Conservation (phyloP, 805 yeast genomes). For the Hanseniaspora thailandica region DNA sequence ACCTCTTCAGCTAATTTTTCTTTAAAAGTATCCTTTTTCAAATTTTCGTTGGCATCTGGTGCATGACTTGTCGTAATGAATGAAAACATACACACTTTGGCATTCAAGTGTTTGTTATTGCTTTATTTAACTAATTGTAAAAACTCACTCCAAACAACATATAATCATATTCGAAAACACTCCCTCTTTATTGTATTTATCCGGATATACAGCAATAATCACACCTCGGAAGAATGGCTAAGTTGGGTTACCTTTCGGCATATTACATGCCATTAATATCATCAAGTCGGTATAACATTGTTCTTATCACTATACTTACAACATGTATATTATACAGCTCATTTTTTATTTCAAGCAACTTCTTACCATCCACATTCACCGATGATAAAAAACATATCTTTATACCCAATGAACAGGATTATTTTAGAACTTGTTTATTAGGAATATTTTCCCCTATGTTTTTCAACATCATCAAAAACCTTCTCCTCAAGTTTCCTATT, state of each 20-base stretch:
- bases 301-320: conserved; percentile 16
- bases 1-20: too few species aligned
- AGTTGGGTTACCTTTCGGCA: conserved; percentile 25
- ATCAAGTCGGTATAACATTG: conserved; percentile 24
- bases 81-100: too few species aligned
- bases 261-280: conserved; percentile 29
- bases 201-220: not conserved
- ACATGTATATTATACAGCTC: conserved; percentile 18
- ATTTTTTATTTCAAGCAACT: conserved; percentile 20
- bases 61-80: too few species aligned
- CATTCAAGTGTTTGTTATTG: too few species aligned
- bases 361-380: conserved; percentile 21
- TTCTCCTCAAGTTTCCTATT: conserved; percentile 24
- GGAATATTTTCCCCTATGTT: conserved; percentile 30
- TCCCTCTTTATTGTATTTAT: too few species aligned
- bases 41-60: too few species aligned
- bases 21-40: too few species aligned
- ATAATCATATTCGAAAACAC: too few species aligned
- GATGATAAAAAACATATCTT: conserved; percentile 20
- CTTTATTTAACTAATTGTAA: too few species aligned
- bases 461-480: conserved; percentile 25
- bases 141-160: too few species aligned
- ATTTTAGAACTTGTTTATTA: conserved; percentile 30
- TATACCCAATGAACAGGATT: conserved; percentile 31
- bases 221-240: conserved; percentile 24